A percentile compares a stretch with the other conserved stretches of the same genome.
Evolutionary conservation across 2,329 filamentous ascomycete species (phyloP).

Genomic region (Colletotrichum higginsianum): DNA sequence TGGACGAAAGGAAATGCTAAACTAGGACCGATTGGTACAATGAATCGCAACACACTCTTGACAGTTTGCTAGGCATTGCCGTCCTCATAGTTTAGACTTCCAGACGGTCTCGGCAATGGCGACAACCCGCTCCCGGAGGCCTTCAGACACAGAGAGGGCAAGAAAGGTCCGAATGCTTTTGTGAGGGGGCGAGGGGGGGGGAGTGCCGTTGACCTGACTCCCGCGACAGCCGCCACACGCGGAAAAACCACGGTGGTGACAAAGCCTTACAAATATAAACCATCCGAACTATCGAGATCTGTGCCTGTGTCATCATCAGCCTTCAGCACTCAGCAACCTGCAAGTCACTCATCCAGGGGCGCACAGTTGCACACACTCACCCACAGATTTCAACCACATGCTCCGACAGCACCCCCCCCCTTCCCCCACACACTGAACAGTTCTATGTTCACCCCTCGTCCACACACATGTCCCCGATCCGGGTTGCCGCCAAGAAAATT

Average conservation of each 20-base stretch:
- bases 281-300: constrained; percentile 33
- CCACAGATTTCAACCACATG: constrained; percentile 6
- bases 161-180: constrained; percentile 26
- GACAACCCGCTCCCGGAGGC: constrained; percentile 8
- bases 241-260: not conserved
- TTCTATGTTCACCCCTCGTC: constrained; percentile 24
- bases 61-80: constrained; percentile 12
- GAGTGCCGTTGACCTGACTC: constrained; percentile 1
- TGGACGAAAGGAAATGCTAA: not conserved
- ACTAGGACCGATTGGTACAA: constrained; percentile 1
- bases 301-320: constrained; percentile 34
- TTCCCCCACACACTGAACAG: constrained; percentile 14
- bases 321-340: constrained; percentile 24
- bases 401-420: constrained; percentile 16
- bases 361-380: not conserved
- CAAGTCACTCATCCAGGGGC: constrained; percentile 25
- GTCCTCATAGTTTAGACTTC: constrained; percentile 11
- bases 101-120: constrained; percentile 16
- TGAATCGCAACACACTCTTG: constrained; percentile 23
- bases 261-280: constrained; percentile 7
- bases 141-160: constrained; percentile 21
- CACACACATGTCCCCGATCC: constrained; percentile 21
- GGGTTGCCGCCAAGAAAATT: constrained; percentile 34
- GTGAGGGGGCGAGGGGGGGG: constrained; percentile 35
- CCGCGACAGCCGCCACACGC: constrained; percentile 35